Evolutionary conservation across 805 yeast species (phyloP).

Genomic region (Candida stauntonica): DNA sequence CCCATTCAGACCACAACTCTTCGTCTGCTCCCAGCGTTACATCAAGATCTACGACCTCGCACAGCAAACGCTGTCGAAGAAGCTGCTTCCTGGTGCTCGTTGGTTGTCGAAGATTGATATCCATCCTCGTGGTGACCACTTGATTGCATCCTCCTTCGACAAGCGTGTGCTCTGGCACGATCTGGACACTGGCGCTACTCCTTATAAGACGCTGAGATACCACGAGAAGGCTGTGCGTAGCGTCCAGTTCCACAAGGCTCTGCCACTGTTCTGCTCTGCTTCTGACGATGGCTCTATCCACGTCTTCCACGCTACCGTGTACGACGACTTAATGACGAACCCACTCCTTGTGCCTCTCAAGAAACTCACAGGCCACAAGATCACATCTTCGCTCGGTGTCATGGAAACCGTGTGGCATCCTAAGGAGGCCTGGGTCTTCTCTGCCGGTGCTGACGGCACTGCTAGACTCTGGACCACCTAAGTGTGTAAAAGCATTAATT

Average conservation of each 20-base stretch:
- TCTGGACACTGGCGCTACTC: constrained; percentile 80
- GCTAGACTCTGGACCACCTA: constrained; percentile 95
- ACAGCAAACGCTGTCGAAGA: constrained; percentile 77
- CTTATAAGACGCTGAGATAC: constrained; percentile 92
- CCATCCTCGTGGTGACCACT: constrained; percentile 95
- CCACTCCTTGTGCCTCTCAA: constrained; percentile 95
- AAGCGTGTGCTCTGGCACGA: constrained; percentile 98
- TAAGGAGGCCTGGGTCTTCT: constrained; percentile 94
- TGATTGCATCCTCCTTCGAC: constrained; percentile 88
- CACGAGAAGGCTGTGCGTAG: constrained; percentile 93
- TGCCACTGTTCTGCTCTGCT: constrained; percentile 92
- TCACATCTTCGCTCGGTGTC: constrained; percentile 78
- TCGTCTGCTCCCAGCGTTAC: constrained; percentile 91
- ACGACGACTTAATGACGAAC: constrained; percentile 91
- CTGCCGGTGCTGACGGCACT: constrained; percentile 95
- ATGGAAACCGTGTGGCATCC: constrained; percentile 93
- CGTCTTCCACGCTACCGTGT: constrained; percentile 94
- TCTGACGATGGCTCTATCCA: constrained; percentile 92
- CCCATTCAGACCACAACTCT: constrained; percentile 90
- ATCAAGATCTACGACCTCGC: constrained; percentile 87
- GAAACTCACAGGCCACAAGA: constrained; percentile 86
- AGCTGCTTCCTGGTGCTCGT: constrained; percentile 91
- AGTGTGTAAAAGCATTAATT: no score
- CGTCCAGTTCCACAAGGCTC: constrained; percentile 78
- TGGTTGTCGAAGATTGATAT: constrained; percentile 90